Conservation (phyloP, 495 filamentous ascomycete genomes). For the Podospora appendiculata region DNA sequence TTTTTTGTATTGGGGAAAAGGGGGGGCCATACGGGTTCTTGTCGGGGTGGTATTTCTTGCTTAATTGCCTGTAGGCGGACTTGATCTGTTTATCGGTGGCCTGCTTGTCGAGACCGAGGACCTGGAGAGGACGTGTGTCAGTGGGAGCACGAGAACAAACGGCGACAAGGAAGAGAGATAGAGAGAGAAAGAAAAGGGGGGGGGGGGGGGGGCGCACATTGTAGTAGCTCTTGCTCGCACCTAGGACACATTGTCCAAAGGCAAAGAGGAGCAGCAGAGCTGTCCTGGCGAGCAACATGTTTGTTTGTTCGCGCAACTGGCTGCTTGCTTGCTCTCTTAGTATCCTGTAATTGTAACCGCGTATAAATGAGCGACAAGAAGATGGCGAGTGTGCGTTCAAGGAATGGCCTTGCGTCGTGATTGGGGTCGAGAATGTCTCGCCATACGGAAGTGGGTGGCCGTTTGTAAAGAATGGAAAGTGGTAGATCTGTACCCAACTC, state of each 20-base stretch:
- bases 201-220: constrained; percentile 44
- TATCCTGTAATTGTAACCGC: too few species aligned
- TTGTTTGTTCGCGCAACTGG: constrained; percentile 3
- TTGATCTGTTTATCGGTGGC: constrained; percentile 91
- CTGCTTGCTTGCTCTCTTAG: too few species aligned
- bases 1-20: neutral
- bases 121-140: constrained; percentile 30
- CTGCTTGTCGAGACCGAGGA: constrained; percentile 71
- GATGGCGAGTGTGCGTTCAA: too few species aligned
- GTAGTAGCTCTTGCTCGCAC: constrained; percentile 71
- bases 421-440: neutral
- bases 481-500: neutral
- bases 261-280: constrained; percentile 35
- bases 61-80: constrained; percentile 84
- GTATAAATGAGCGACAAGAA: neutral
- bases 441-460: neutral
- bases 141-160: constrained; percentile 4
- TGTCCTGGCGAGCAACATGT: constrained; percentile 34
- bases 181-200: too few species aligned
- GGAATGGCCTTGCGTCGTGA: neutral
- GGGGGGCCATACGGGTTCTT: constrained; percentile 78
- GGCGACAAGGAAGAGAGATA: too few species aligned
- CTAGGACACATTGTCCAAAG: constrained; percentile 36
- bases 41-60: constrained; percentile 95
- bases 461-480: too few species aligned